Conservation (phyloP, 1,284 basidiomycete species). For the Apiotrichum gracile region DNA sequence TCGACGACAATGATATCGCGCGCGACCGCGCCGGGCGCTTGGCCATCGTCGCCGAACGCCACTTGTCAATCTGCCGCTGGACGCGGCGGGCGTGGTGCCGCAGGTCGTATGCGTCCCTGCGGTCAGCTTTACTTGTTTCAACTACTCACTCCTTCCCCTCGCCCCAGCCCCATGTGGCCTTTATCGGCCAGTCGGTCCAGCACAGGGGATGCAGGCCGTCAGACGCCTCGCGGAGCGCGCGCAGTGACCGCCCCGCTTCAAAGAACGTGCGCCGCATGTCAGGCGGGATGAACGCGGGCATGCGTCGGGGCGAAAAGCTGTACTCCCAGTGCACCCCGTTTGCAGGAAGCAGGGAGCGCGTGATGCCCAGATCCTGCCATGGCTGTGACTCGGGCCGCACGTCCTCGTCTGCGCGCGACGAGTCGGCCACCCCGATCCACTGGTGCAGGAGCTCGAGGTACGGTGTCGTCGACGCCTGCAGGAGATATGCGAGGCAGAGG, state of each 20-base stretch:
- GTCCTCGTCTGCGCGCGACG: slow-evolving; percentile 21
- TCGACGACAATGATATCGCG: slow-evolving; percentile 18
- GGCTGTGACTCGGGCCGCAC: slow-evolving; percentile 28
- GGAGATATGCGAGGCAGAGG: slow-evolving; percentile 33
- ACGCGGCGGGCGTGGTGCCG: slow-evolving; percentile 22
- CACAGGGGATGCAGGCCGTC: slow-evolving; percentile 34
- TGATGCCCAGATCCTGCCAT: slow-evolving; percentile 42
- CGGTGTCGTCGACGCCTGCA: slow-evolving; percentile 25
- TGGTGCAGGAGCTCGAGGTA: slow-evolving; percentile 31
- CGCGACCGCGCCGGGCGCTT: slow-evolving; percentile 6
- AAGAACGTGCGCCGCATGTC: slow-evolving; percentile 31
- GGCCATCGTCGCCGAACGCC: slow-evolving; percentile 18
- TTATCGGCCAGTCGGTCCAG: slow-evolving; percentile 22
- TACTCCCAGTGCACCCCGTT: slow-evolving; percentile 25
- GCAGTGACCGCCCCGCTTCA: slow-evolving; percentile 38
- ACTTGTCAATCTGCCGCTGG: slow-evolving; percentile 27
- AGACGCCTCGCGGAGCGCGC: slow-evolving; percentile 36
- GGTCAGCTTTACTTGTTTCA: not conserved
- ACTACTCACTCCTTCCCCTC: not conserved
- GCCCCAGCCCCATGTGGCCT: slow-evolving; percentile 33
- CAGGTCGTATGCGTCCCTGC: slow-evolving; percentile 11
- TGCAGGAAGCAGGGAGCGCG: slow-evolving; percentile 7
- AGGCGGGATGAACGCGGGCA: slow-evolving; percentile 39
- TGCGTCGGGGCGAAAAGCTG: slow-evolving; percentile 26
- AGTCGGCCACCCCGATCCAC: slow-evolving; percentile 37